Percentiles rank a stretch among this genome's conserved stretches.
Evolutionary conservation across 2,329 filamentous ascomycete species (phyloP).

Genomic region (Arthrobotrys conoides): DNA sequence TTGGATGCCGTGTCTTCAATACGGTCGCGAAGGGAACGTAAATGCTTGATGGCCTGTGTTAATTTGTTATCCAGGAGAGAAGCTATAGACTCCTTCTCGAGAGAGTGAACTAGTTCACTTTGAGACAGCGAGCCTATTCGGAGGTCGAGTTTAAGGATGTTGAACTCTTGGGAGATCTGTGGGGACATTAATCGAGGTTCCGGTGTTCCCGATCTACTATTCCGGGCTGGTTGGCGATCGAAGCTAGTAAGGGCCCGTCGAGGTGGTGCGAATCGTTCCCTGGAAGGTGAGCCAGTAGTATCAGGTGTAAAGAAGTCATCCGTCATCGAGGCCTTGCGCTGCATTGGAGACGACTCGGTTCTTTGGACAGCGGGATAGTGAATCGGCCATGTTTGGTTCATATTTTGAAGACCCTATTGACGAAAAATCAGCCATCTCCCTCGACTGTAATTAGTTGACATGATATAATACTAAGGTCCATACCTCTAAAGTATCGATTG

Average conservation of each 20-base stretch:
- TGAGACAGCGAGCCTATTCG: constrained; percentile 90
- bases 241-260: constrained; percentile 81
- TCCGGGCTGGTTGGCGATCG: constrained; percentile 65
- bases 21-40: constrained; percentile 86
- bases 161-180: constrained; percentile 95
- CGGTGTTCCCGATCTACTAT: constrained; percentile 68
- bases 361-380: constrained; percentile 90
- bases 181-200: constrained; percentile 90
- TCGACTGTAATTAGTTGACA: neutral
- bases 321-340: constrained; percentile 73
- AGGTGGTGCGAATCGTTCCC: constrained; percentile 70
- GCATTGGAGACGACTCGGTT: constrained; percentile 68
- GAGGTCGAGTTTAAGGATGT: constrained; percentile 91
- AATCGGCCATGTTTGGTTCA: constrained; percentile 92
- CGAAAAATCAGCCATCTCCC: neutral
- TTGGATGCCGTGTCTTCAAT: constrained; percentile 99
- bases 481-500: constrained; percentile 82
- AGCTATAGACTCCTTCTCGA: constrained; percentile 92
- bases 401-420: constrained; percentile 78
- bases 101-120: constrained; percentile 89
- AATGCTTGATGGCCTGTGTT: constrained; percentile 90
- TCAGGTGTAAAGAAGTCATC: constrained; percentile 69
- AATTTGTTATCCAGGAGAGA: constrained; percentile 94
- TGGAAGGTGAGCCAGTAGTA: constrained; percentile 64
- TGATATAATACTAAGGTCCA: neutral